Percentiles rank a stretch among this genome's conserved stretches.
These are phyloP conservation scores for Rhodotorula taiwanensis DNA, from an alignment of 768 basidiomycete species.

Conservation along the genomic window DNA sequence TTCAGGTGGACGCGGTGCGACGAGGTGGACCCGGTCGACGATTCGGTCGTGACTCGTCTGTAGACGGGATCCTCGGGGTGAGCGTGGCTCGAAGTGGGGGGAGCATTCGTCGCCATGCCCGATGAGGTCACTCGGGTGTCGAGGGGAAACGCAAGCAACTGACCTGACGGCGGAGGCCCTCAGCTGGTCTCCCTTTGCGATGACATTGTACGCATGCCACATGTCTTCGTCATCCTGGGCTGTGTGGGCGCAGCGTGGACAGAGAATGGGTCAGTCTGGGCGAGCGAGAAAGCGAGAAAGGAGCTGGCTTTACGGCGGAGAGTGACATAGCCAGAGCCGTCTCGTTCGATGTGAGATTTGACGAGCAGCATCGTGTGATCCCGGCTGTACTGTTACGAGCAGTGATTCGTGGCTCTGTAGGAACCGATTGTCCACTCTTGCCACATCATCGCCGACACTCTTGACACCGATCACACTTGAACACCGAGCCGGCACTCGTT, in stretches of 20 bases:
- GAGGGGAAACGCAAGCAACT: too few relatives aligned
- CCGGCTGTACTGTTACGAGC: too few relatives aligned
- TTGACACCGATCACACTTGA: too few relatives aligned
- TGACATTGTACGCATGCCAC: constrained; percentile 99
- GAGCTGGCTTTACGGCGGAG: constrained; percentile 53
- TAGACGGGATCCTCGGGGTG: too few relatives aligned
- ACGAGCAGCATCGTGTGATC: constrained; percentile 67
- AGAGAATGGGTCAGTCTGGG: background rate
- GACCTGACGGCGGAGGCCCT: constrained; percentile 31
- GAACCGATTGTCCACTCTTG: too few relatives aligned
- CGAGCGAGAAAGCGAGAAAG: background rate
- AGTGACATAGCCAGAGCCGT: constrained; percentile 79
- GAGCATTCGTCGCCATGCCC: too few relatives aligned
- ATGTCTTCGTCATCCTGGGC: constrained; percentile 97
- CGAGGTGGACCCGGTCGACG: constrained; percentile 86
- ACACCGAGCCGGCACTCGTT: too few relatives aligned
- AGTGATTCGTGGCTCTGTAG: too few relatives aligned
- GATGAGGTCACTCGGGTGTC: background rate
- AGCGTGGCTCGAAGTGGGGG: background rate
- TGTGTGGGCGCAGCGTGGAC: background rate
- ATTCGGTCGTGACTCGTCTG: constrained; percentile 74
- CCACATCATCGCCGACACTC: too few relatives aligned
- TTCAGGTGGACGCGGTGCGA: constrained; percentile 78
- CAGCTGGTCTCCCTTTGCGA: constrained; percentile 50
- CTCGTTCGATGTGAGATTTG: constrained; percentile 74